These are phyloP conservation scores for Mallotus nudiflorus DNA, from an alignment of 345 rosid genomes.

Conservation along the genomic window DNA sequence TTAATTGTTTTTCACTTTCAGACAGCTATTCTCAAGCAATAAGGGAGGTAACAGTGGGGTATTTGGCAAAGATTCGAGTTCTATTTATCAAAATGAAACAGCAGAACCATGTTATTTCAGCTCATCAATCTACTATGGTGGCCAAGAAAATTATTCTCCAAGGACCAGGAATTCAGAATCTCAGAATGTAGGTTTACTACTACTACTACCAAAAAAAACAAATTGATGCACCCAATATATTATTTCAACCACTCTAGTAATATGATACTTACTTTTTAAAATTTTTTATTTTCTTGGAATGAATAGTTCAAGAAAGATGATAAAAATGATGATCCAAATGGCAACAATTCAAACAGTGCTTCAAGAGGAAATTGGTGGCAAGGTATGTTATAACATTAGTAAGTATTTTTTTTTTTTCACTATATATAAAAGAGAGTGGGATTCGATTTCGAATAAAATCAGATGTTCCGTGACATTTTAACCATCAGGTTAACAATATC, in stretches of 20 bases:
- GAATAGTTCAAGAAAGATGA: conserved; percentile 61
- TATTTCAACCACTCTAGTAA: no score
- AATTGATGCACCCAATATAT: no score
- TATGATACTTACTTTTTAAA: no score
- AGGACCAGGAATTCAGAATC: conserved; percentile 41
- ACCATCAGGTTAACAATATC: no score
- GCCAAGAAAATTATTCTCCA: conserved; percentile 83
- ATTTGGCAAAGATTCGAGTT: conserved; percentile 36
- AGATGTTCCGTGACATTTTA: no score
- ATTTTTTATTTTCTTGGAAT: conserved; percentile 1
- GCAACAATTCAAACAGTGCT: conserved; percentile 53
- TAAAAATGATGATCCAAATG: conserved; percentile 49
- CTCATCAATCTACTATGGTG: conserved; percentile 94
- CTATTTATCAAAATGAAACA: conserved; percentile 53
- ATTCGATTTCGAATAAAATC: no score
- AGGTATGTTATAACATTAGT: conserved; percentile 58
- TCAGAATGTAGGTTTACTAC: conserved; percentile 31
- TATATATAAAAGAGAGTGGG: no score
- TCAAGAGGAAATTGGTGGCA: conserved; percentile 98
- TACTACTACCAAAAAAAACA: neutral
- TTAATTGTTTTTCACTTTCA: neutral
- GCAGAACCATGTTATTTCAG: conserved; percentile 69
- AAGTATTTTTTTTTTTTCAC: no score
- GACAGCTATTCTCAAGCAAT: conserved; percentile 6
- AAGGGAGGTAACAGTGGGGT: conserved; percentile 32